phyloP scores from a whole-genome alignment of 768 basidiomycete species.

The Lentinula guzmanii region DNA sequence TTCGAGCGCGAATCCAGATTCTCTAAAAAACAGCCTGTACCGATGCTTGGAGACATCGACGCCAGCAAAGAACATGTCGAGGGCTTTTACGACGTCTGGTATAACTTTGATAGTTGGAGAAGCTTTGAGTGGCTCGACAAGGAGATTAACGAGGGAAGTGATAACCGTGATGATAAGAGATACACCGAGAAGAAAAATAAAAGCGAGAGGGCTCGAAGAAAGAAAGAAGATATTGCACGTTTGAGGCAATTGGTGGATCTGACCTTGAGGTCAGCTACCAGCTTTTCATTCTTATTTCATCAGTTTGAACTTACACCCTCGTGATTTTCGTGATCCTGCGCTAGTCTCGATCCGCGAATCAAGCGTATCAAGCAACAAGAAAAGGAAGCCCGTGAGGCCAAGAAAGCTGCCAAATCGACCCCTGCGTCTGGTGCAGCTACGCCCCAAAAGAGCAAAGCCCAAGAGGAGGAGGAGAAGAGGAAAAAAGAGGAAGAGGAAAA shows the following conservation, averaged over 20 bases:
- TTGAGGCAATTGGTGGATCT: slow-evolving; percentile 83
- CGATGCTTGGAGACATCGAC: slow-evolving; percentile 64
- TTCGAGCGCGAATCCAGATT: slow-evolving; percentile 93
- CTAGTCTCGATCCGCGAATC: slow-evolving; percentile 83
- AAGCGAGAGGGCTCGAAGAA: slow-evolving; percentile 87
- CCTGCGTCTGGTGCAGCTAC: slow-evolving; percentile 33
- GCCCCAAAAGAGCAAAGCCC: slow-evolving; percentile 57
- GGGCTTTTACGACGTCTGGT: slow-evolving; percentile 98
- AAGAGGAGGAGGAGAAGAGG: slow-evolving; percentile 69
- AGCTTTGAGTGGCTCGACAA: slow-evolving; percentile 98
- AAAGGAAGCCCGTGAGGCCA: slow-evolving; percentile 89
- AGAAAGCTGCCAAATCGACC: slow-evolving; percentile 58
- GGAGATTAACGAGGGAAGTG: slow-evolving; percentile 96
- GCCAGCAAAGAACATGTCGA: slow-evolving; percentile 81
- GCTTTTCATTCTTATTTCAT: neutral
- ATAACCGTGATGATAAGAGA: slow-evolving; percentile 96
- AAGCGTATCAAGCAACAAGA: slow-evolving; percentile 96
- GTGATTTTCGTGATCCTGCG: neutral
- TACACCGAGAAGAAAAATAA: slow-evolving; percentile 99
- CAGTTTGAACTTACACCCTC: neutral
- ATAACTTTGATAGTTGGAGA: slow-evolving; percentile 98
- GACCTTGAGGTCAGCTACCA: slow-evolving; percentile 44
- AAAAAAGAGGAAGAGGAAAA: slow-evolving; percentile 85
- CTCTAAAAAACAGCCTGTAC: slow-evolving; percentile 80
- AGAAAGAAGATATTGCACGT: slow-evolving; percentile 96